phyloP scores from a whole-genome alignment of 1,284 basidiomycete species.

The Sanghuangporus weigelae region DNA sequence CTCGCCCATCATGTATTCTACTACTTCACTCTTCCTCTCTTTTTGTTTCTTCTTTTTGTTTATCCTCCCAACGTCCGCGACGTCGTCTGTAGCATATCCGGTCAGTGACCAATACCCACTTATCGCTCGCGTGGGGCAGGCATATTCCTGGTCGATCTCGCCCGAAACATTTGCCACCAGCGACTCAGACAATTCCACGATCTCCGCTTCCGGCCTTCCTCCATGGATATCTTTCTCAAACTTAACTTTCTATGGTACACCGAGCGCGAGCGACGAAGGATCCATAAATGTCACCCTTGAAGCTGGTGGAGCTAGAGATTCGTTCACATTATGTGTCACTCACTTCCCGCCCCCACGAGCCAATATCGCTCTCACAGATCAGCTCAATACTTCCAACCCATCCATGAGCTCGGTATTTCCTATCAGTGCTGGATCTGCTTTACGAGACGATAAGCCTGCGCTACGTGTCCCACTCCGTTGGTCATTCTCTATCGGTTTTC shows the following conservation, averaged over 20 bases:
- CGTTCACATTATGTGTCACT: slow-evolving; percentile 61
- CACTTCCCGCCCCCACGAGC: slow-evolving; percentile 49
- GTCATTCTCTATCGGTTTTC: slow-evolving; percentile 90
- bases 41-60: slow-evolving; percentile 6
- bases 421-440: slow-evolving; percentile 49
- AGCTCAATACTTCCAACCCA: slow-evolving; percentile 54
- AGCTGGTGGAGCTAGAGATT: slow-evolving; percentile 43
- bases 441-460: slow-evolving; percentile 46
- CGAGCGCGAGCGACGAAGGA: slow-evolving; percentile 51
- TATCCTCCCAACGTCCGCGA: slow-evolving; percentile 16
- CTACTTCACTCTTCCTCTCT: not conserved
- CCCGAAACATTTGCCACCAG: slow-evolving; percentile 52
- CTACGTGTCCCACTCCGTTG: slow-evolving; percentile 77
- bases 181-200: slow-evolving; percentile 28
- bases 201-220: slow-evolving; percentile 48
- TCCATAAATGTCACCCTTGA: slow-evolving; percentile 48
- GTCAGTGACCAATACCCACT: slow-evolving; percentile 56
- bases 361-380: slow-evolving; percentile 48
- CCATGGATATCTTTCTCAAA: slow-evolving; percentile 58
- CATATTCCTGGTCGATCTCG: slow-evolving; percentile 63
- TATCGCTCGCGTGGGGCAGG: slow-evolving; percentile 52
- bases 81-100: slow-evolving; percentile 38
- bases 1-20: slow-evolving; percentile 13
- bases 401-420: slow-evolving; percentile 67
- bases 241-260: slow-evolving; percentile 53